Base-by-base conservation (phyloP, 1,284 basidiomycete genomes). In the Cryptococcus sp. region DNA sequence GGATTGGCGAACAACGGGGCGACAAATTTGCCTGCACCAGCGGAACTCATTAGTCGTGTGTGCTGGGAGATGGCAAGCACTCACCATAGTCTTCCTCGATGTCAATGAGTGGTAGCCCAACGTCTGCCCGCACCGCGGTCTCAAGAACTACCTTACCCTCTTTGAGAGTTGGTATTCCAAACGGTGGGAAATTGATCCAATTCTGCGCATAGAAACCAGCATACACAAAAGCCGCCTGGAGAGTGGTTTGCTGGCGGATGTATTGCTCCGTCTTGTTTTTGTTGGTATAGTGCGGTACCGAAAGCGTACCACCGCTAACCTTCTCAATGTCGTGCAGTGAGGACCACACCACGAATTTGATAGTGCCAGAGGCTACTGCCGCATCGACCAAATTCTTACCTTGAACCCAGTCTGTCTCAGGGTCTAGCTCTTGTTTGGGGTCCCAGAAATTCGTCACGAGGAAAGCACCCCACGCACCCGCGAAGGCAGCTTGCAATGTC, bases 221-320 rank as follows among this genome's bases (percentile, higher is more conserved):
- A 34, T 54, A 56, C 16, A 56, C 54, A 43, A 56, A 56, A 11
- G 54, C 54, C 7, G 54, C 50, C n/a, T 54, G 50, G 17, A 56
- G 29, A 44, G 20, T 26, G 40, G 29, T 34, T 34, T 34, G 26
- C 52, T 26, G 19, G 13, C 40, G 23, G 23, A 56, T 56, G 39
- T 56, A 56, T 41, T 56, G 37, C 50, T 56, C 54, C 34, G 54
- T 51, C 25, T 54, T 56, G 50, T 56, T 44, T 34, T 56, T 56
- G 23, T 25, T 48, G 11, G 46, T 48, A 48, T 25, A 48, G 26
- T 48, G 46, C 10, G 46, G 46, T 19, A 48, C 46, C 29, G 46
- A 34, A n/a, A 48, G 22, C 16, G 22, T 48, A 5, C 20, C 46
- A 22, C n/a, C 20, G 13, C 23, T 48, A 22, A 22, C 46, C 46